These are phyloP conservation scores for Yamadazyma insecticola DNA, from an alignment of 805 yeast species.

Conservation along the genomic window DNA sequence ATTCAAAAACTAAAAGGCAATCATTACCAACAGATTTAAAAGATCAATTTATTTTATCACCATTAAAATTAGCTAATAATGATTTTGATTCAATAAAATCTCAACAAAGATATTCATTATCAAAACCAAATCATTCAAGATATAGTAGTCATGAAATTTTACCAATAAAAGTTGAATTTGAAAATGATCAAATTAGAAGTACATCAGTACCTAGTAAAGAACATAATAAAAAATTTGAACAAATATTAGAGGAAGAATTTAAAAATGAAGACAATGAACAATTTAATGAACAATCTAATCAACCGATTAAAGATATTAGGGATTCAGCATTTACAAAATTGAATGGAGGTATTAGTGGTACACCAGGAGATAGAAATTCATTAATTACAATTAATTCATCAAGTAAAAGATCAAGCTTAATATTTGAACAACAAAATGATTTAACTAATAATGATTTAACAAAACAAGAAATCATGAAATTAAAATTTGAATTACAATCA, in stretches of 20 bases:
- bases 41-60: constrained; percentile 36
- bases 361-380: background rate
- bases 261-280: constrained; percentile 2
- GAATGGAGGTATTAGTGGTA: constrained; percentile 5
- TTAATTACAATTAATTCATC: too few relatives aligned
- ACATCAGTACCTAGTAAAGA: too few relatives aligned
- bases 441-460: constrained; percentile 7
- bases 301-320: background rate
- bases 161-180: constrained; percentile 42
- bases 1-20: constrained; percentile 24
- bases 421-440: constrained; percentile 5
- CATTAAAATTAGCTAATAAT: constrained; percentile 31
- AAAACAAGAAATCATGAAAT: constrained; percentile 39
- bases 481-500: constrained; percentile 51
- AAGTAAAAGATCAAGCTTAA: constrained; percentile 7
- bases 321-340: constrained; percentile 9
- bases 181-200: constrained; percentile 19
- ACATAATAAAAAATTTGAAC: background rate
- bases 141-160: constrained; percentile 40
- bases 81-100: constrained; percentile 11
- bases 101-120: constrained; percentile 21
- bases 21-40: constrained; percentile 32
- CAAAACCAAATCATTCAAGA: constrained; percentile 32
- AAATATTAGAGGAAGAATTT: constrained; percentile 3
- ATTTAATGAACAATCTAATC: too few relatives aligned